phyloP scores from a whole-genome alignment of 495 filamentous ascomycete species.

The Antarctomyces pellizariae region DNA sequence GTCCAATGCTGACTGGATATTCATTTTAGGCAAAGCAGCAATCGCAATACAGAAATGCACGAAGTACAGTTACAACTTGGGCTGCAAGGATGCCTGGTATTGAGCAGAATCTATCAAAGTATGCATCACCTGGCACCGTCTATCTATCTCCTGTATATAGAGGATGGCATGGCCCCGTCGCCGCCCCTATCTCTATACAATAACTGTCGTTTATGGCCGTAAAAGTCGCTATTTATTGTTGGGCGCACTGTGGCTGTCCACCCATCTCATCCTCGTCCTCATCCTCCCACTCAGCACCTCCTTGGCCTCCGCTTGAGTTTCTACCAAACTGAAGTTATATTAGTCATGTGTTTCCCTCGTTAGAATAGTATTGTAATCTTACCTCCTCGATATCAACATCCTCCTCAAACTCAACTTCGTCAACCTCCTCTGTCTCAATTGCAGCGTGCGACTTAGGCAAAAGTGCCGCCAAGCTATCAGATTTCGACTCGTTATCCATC shows the following conservation, averaged over 20 bases:
- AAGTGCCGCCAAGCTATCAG: slow-evolving; percentile 44
- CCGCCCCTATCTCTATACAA: too few species aligned
- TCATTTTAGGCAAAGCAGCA: too few species aligned
- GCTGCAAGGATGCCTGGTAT: too few species aligned
- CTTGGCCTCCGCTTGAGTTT: slow-evolving; percentile 40
- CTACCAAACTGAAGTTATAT: slow-evolving; percentile 29
- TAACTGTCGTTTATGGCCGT: too few species aligned
- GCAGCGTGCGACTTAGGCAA: slow-evolving; percentile 30
- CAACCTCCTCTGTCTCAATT: slow-evolving; percentile 46
- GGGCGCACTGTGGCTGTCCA: slow-evolving; percentile 50
- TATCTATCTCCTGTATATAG: too few species aligned
- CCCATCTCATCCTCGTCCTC: slow-evolving; percentile 36
- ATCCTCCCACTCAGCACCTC: slow-evolving; percentile 57
- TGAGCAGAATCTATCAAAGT: too few species aligned
- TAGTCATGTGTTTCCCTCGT: slow-evolving; percentile 9
- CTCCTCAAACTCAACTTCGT: slow-evolving; percentile 71
- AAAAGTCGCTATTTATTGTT: slow-evolving; percentile 37
- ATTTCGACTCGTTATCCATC: slow-evolving; percentile 40
- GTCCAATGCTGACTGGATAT: too few species aligned
- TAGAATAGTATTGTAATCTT: slow-evolving; percentile 11
- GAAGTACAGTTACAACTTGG: too few species aligned
- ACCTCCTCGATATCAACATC: slow-evolving; percentile 63
- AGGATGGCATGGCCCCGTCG: too few species aligned
- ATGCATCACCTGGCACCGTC: too few species aligned
- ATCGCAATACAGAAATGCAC: too few species aligned